Base-by-base conservation (phyloP, 1,139 yeast genomes). In the Sugiyamaella pinicola region DNA sequence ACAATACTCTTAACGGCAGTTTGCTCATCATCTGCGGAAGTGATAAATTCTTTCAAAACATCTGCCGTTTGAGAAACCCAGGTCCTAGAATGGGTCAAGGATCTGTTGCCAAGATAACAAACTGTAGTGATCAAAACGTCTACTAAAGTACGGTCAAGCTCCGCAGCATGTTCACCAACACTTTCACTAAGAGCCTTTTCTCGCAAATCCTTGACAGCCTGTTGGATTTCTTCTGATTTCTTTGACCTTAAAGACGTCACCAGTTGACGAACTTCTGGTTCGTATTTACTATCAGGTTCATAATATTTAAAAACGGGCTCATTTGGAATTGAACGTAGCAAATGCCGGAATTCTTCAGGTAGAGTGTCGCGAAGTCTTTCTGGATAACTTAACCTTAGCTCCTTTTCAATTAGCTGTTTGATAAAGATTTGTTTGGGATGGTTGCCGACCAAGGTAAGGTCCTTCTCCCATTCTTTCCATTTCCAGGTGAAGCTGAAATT, bases 401-500 rank as follows among this genome's bases (percentile, higher is more conserved):
- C 97, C 65, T 90, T 91, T 41, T 84, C 81, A 58, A 93, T 85
- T 60, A 91, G 77, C 70, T 90, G 90, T 61, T 79, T 81, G 57
- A 93, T 83, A 59, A 93, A 87, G 48, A 79, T 82, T 58, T 81
- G 78, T 61, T 82, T 84, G 13, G 97, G 97, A 66, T 88, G 93
- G 62, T 79, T 80, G 4, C 63, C 67, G 4, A 74, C 70, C 41
- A 73, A 66, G 15, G 61, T 56, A 33, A 69, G 55, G 31, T 64
- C 58, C 10, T 64, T 69, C 3, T 57, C 65, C 99, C 99, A 95
- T 69, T 91, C 99, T 60, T 82, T 84, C 99, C 99, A 93, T 67
- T 90, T 90, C 99, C 99, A 95, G 43, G 93, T 87, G 70, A 89
- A 95, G 57, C 87, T 91, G 70, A 93, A 95, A 69, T 93, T 93